A percentile compares a stretch with the other conserved stretches of the same genome.
phyloP scores from a whole-genome alignment of 169 alveolate species.

The Cryptosporidium tyzzeri region DNA sequence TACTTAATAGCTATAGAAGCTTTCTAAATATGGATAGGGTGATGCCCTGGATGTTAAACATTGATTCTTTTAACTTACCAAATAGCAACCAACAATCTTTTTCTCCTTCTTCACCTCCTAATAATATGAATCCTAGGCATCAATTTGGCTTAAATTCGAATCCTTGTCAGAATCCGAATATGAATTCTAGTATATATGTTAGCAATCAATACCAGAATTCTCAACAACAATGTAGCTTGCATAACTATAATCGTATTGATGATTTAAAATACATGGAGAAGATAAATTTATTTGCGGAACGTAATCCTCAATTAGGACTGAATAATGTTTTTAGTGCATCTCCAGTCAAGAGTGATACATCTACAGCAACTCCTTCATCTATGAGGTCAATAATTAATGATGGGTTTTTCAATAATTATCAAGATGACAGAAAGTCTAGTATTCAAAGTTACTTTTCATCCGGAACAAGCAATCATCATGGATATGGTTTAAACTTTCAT shows the following conservation, averaged over 20 bases:
- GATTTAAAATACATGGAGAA: slow-evolving; percentile 7
- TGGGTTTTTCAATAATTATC: slow-evolving; percentile 2
- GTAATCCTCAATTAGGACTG: slow-evolving; percentile 1
- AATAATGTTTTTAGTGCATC: slow-evolving; percentile 38
- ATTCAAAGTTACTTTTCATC: slow-evolving; percentile 30
- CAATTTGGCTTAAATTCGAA: slow-evolving; percentile 2
- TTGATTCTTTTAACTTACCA: slow-evolving; percentile 4
- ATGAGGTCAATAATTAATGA: slow-evolving; percentile 26
- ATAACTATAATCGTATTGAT: background rate
- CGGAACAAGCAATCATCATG: background rate
- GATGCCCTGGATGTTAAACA: slow-evolving; percentile 61
- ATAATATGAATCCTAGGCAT: background rate
- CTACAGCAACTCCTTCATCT: slow-evolving; percentile 60
- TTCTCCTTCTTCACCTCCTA: background rate
- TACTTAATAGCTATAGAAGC: slow-evolving; percentile 20
- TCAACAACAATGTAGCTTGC: background rate
- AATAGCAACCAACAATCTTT: background rate
- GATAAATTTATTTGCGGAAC: background rate
- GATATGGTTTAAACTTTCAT: background rate
- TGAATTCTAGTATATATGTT: background rate
- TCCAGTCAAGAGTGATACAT: slow-evolving; percentile 63
- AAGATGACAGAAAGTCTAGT: slow-evolving; percentile 2
- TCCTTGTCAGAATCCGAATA: background rate
- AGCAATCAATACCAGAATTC: background rate
- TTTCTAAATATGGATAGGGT: slow-evolving; percentile 60